Evolutionary conservation across 345 rosid species (phyloP), one percentile per base, ranked within the genome.

Genomic region (Triadica sebifera): DNA sequence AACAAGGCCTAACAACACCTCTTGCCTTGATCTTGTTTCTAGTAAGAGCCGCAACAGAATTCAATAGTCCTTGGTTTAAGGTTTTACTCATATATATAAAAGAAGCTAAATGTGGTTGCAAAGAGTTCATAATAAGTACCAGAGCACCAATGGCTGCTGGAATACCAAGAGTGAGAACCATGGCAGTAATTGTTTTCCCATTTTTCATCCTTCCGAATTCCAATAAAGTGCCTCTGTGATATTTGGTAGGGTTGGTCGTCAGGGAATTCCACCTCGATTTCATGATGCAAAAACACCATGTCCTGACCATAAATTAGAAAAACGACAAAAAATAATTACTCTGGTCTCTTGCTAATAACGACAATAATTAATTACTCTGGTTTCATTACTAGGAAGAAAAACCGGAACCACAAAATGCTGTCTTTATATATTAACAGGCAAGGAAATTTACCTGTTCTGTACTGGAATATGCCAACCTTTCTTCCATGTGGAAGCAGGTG

Each of bases 211-310:
- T 87, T 73, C 97, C 98, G 43, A 90, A 92, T 81, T 94, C 95
- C 77, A 94, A 73, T 49, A 94, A 78, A 55, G 98, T 94, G 19
- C 90, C 95, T 38, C 66, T 76, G 68, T 89, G 97, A 43, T 69
- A 85, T 80, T 94, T 95, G 3, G 77, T 41, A 0, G 67, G 67
- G 80, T 71, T 75, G 81, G 67, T 79, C 83, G 74, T 85, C 91
- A 4, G 90, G 93, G 76, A 81, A 94, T 64, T 92, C 95, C 47
- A 92, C 90, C 79, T 92, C 95, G 75, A 92, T 73, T 80, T 94
- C 89, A 71, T 92, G 97, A 82, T 91, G 95, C 81, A 94, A 73
- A 85, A 94, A 91, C 73, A 94, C 97, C 97, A 94, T 92, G 80
- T 94, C 98, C 98, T 94, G 85, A 67, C 57, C 60, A 78, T 45